These are phyloP conservation scores for Blastobotrys robertii DNA, from an alignment of 805 yeast genomes.

Conservation along the genomic window DNA sequence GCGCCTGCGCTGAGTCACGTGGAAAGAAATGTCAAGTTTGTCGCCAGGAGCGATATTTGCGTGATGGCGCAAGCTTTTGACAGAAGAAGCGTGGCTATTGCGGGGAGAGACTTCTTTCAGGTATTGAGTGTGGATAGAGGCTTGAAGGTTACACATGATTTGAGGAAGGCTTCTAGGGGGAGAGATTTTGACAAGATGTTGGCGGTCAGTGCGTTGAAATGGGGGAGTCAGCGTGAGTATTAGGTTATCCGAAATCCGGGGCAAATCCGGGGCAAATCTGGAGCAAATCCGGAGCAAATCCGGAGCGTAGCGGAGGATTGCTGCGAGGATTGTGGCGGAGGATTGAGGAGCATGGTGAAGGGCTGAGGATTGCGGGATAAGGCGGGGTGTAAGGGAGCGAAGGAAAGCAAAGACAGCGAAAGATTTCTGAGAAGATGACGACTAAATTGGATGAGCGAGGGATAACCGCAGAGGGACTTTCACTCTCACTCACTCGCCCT, in stretches of 20 bases:
- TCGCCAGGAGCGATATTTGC: constrained; percentile 18
- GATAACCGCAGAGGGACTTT: constrained; percentile 14
- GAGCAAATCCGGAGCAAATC: too few relatives aligned
- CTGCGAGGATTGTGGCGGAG: too few relatives aligned
- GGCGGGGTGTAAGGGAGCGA: too few relatives aligned
- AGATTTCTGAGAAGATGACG: too few relatives aligned
- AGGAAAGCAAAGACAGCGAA: too few relatives aligned
- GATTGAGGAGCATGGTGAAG: too few relatives aligned
- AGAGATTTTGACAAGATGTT: constrained; percentile 19
- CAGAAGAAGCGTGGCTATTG: constrained; percentile 18
- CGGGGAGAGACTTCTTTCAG: constrained; percentile 23
- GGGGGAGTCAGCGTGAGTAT: constrained; percentile 21
- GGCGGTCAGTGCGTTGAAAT: constrained; percentile 25
- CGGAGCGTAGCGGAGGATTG: too few relatives aligned
- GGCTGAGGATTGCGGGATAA: too few relatives aligned
- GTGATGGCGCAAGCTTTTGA: constrained; percentile 24
- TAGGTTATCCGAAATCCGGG: too few relatives aligned
- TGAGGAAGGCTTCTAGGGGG: constrained; percentile 11
- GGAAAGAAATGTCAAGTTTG: constrained; percentile 1
- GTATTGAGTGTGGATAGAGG: constrained; percentile 9
- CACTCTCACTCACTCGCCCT: too few relatives aligned
- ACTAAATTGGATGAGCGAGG: too few relatives aligned
- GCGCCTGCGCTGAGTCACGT: constrained; percentile 1
- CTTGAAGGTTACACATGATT: constrained; percentile 6
- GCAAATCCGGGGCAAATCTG: too few relatives aligned